A percentile compares a stretch with the other conserved stretches of the same genome.
Conservation (phyloP, 2,329 filamentous ascomycete genomes). For the Zymoseptoria crescenta region DNA sequence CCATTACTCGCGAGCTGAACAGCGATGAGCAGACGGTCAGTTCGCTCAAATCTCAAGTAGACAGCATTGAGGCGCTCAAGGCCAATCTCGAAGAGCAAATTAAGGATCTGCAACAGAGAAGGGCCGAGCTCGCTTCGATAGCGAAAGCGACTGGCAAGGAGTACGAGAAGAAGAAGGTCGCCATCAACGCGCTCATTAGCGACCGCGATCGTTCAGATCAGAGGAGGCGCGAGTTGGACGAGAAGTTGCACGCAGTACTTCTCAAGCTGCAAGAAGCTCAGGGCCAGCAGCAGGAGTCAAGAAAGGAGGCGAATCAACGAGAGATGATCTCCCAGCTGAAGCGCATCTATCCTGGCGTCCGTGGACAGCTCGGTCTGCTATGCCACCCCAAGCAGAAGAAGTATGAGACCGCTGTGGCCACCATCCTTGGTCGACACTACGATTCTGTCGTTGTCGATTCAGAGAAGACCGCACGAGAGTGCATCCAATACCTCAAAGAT, state of each 20-base stretch:
- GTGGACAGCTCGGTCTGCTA: constrained; percentile 80
- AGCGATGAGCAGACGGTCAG: constrained; percentile 87
- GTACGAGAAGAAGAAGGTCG: constrained; percentile 83
- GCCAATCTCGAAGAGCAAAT: constrained; percentile 69
- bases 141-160: constrained; percentile 61
- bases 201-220: constrained; percentile 75
- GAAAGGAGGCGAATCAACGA: constrained; percentile 69
- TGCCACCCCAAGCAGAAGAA: constrained; percentile 97
- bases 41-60: constrained; percentile 80
- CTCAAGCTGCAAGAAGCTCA: constrained; percentile 78
- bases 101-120: constrained; percentile 60
- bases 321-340: constrained; percentile 82
- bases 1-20: constrained; percentile 79
- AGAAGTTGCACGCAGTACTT: constrained; percentile 76
- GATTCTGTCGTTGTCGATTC: constrained; percentile 93
- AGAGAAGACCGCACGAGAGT: constrained; percentile 87
- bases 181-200: constrained; percentile 76
- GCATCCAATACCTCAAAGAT: constrained; percentile 88
- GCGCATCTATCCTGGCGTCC: constrained; percentile 84
- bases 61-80: constrained; percentile 64
- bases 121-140: constrained; percentile 51
- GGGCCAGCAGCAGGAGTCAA: constrained; percentile 75
- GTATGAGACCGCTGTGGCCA: constrained; percentile 85
- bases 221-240: constrained; percentile 78
- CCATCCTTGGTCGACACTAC: constrained; percentile 84